Percentiles rank a stretch among this genome's conserved stretches.
phyloP scores from a whole-genome alignment of 305 asterid genomes.

The Solanum hybrid region DNA sequence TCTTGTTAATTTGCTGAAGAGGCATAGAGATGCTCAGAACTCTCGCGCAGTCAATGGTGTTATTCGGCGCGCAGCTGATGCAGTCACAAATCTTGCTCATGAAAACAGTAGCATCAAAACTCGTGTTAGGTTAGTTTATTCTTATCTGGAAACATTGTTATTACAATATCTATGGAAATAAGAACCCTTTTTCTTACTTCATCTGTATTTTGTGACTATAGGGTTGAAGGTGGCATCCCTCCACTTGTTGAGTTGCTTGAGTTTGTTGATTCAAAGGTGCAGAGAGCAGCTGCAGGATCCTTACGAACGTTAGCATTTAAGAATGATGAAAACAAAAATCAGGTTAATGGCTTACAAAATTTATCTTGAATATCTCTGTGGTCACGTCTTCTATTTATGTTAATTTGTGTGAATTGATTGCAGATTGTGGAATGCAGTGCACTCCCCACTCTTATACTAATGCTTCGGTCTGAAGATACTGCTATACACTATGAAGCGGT shows the following conservation, averaged over 20 bases:
- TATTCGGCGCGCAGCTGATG: conserved; percentile 94
- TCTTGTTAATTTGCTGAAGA: conserved; percentile 76
- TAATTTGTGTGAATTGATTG: conserved; percentile 8
- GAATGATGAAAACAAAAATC: conserved; percentile 90
- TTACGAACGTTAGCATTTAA: conserved; percentile 89
- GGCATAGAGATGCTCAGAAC: conserved; percentile 51
- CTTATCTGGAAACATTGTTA: neutral
- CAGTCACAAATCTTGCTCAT: conserved; percentile 95
- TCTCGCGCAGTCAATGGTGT: conserved; percentile 84
- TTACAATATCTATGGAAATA: neutral
- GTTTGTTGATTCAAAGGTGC: conserved; percentile 82
- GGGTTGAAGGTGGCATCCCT: conserved; percentile 96
- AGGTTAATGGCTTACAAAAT: conserved; percentile 28
- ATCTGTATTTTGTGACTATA: conserved; percentile 15
- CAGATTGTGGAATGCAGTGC: conserved; percentile 98
- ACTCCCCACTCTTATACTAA: conserved; percentile 83
- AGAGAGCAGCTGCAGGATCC: conserved; percentile 97
- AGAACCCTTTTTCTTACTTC: conserved; percentile 5
- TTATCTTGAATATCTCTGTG: neutral
- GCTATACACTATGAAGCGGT: conserved; percentile 99
- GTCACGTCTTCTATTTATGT: neutral
- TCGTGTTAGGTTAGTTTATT: conserved; percentile 63
- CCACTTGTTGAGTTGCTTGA: conserved; percentile 94
- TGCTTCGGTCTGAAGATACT: conserved; percentile 93
- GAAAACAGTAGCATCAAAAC: conserved; percentile 94